Conservation (phyloP, 2,329 filamentous ascomycete species). For the Ascochyta viciae-villosae region DNA sequence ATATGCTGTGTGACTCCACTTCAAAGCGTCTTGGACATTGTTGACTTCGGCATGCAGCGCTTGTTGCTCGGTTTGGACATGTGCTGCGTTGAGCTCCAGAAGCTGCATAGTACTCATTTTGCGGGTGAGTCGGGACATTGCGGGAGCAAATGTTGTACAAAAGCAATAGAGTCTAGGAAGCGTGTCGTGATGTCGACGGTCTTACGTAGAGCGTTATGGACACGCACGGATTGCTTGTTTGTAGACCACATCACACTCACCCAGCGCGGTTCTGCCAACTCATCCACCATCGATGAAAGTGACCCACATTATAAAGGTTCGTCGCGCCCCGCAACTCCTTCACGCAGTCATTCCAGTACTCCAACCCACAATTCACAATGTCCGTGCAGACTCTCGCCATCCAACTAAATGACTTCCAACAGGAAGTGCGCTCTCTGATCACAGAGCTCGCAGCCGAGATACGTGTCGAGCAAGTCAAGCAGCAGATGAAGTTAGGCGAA, state of each 20-base stretch:
- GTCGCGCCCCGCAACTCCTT: too few relatives aligned
- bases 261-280: too few relatives aligned
- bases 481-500: neutral
- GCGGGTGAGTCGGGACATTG: conserved; percentile 3
- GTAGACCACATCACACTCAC: too few relatives aligned
- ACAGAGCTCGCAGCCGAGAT: neutral
- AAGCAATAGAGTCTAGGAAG: neutral
- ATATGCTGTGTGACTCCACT: conserved; percentile 3
- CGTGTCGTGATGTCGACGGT: neutral
- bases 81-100: neutral
- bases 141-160: neutral
- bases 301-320: too few relatives aligned
- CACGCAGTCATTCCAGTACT: too few relatives aligned
- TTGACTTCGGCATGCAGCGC: neutral
- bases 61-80: neutral
- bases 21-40: neutral
- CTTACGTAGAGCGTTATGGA: neutral
- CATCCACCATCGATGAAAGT: too few relatives aligned
- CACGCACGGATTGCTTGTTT: too few relatives aligned
- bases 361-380: neutral
- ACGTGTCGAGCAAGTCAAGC: neutral
- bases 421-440: neutral
- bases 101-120: conserved; percentile 1
- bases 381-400: neutral
- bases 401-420: neutral